These are phyloP conservation scores for Globisporangium heterothallicum DNA, from an alignment of 352 stramenopile species.

Conservation along the genomic window DNA sequence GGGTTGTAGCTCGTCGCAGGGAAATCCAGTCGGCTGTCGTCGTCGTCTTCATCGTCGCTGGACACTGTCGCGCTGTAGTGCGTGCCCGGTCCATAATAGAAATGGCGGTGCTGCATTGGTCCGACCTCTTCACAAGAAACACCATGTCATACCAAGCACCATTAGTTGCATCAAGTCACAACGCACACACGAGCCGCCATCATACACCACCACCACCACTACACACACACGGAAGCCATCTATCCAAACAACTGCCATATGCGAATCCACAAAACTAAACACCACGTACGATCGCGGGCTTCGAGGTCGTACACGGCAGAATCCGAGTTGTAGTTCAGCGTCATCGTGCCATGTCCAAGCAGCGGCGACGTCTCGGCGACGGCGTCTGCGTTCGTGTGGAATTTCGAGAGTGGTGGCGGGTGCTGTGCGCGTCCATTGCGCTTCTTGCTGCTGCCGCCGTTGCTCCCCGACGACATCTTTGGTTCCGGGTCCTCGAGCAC, in stretches of 20 bases:
- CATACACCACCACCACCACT: background rate
- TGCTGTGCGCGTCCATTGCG: conserved; percentile 5
- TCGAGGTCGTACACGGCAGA: conserved; percentile 69
- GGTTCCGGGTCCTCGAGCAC: background rate
- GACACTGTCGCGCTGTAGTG: conserved; percentile 42
- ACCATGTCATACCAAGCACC: no score
- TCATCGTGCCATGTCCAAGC: conserved; percentile 34
- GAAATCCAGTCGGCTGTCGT: conserved; percentile 37
- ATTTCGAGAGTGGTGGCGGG: conserved; percentile 15
- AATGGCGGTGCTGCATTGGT: conserved; percentile 36
- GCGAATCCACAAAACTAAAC: background rate
- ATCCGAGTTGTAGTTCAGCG: conserved; percentile 86
- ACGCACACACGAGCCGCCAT: no score
- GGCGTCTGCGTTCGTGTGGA: conserved; percentile 14
- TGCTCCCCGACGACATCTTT: conserved; percentile 7
- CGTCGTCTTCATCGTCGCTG: conserved; percentile 36
- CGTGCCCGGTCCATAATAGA: conserved; percentile 48
- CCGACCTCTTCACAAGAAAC: conserved; percentile 12
- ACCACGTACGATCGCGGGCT: conserved; percentile 15
- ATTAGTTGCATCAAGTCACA: no score
- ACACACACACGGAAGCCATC: background rate
- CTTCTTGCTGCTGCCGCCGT: conserved; percentile 2
- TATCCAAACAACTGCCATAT: background rate
- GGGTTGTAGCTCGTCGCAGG: conserved; percentile 36
- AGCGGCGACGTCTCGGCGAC: conserved; percentile 39